phyloP scores from a whole-genome alignment of 371 early-diverging fungal genomes.

The Sporodiniella umbellata region DNA sequence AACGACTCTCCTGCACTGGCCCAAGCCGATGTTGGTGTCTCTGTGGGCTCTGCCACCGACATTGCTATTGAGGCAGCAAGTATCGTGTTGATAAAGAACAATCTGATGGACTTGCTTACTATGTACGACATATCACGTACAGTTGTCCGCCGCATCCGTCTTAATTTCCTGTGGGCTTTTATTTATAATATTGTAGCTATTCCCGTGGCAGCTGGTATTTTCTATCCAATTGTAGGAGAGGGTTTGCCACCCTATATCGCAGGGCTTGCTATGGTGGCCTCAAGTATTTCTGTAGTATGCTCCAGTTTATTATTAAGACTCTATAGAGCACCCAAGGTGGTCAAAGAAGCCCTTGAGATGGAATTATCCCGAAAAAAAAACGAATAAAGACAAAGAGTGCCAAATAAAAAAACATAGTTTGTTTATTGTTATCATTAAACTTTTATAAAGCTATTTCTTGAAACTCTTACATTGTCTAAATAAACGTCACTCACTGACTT shows the following conservation, averaged over 20 bases:
- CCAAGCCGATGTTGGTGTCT: slow-evolving; percentile 73
- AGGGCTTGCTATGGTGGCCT: slow-evolving; percentile 80
- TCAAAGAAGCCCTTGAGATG: slow-evolving; percentile 14
- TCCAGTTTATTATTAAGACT: slow-evolving; percentile 63
- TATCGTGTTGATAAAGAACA: slow-evolving; percentile 70
- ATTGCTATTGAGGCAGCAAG: slow-evolving; percentile 79
- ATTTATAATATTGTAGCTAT: slow-evolving; percentile 74
- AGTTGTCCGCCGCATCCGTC: slow-evolving; percentile 65
- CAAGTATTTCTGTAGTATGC: slow-evolving; percentile 73
- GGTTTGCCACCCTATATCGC: slow-evolving; percentile 72
- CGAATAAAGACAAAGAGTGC: no score
- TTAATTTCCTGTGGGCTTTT: slow-evolving; percentile 83
- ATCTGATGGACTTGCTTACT: slow-evolving; percentile 64
- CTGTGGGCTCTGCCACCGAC: slow-evolving; percentile 81
- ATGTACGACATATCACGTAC: slow-evolving; percentile 63
- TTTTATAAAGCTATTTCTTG: background rate
- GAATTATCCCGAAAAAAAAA: no score
- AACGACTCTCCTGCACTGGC: slow-evolving; percentile 93
- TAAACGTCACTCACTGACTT: slow-evolving; percentile 4
- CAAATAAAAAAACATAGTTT: no score
- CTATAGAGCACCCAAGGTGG: slow-evolving; percentile 40
- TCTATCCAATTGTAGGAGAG: slow-evolving; percentile 51
- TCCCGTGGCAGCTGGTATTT: slow-evolving; percentile 79
- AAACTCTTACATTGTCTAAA: slow-evolving; percentile 10
- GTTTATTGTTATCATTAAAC: no score